Percentiles rank a stretch among this genome's conserved stretches.
Conservation (phyloP, 176 grass and related monocot species). For the Triticum turgidum region DNA sequence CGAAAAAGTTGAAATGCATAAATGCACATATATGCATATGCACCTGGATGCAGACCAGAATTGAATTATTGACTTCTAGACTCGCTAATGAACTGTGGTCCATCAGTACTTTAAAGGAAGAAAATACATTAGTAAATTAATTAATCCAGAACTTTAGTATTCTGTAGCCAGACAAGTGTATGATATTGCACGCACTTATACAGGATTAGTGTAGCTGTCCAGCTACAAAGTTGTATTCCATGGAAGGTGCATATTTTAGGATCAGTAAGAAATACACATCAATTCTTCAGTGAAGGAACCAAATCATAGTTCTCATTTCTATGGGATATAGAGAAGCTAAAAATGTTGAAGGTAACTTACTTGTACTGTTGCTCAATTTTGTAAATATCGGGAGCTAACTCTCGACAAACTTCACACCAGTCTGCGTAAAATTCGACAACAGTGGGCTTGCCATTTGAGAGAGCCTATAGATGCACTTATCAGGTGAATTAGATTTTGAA, state of each 20-base stretch:
- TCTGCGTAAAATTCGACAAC: constrained; percentile 96
- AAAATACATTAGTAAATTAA: background rate
- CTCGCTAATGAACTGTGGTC: background rate
- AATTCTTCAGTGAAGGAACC: background rate
- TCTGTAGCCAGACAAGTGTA: background rate
- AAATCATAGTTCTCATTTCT: background rate
- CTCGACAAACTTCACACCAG: constrained; percentile 98
- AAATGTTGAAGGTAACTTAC: constrained; percentile 33
- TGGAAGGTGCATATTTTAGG: background rate
- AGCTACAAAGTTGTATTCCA: background rate
- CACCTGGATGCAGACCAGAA: background rate
- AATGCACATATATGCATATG: background rate
- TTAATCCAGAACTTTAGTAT: background rate
- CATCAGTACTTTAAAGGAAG: background rate
- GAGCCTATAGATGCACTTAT: constrained; percentile 57
- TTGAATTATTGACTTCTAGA: background rate
- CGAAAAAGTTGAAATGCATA: background rate
- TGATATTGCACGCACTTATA: background rate
- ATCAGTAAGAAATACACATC: background rate
- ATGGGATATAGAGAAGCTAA: background rate
- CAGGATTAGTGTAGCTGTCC: background rate
- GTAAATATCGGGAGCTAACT: constrained; percentile 80
- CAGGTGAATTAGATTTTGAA: constrained; percentile 13
- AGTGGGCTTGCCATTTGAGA: constrained; percentile 87
- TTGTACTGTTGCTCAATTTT: constrained; percentile 81